Base-by-base conservation (phyloP, 345 rosid genomes). In the Salix dunnii region DNA sequence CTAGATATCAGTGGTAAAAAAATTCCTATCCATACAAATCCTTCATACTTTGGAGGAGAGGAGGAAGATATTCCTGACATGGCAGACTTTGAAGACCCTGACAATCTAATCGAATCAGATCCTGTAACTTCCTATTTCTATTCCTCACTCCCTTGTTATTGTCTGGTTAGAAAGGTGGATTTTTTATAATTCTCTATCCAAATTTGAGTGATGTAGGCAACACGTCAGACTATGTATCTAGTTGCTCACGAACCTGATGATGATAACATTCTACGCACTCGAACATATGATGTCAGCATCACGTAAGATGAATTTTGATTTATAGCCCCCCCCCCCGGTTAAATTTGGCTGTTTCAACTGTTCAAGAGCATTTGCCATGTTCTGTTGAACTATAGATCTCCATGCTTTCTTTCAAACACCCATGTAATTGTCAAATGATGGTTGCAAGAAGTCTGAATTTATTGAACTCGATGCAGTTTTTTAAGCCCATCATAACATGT, bases 281-380 rank as follows among this genome's bases (percentile, higher is more conserved):
- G 99, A 76, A 94, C 99, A 53, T 96, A 96, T 81, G 99, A 94
- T 89, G 86, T 96, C 82, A 96, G 94, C 93, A 96, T 96, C 82
- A 92, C 99, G 98, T 96, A 91, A 85, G 92, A 73, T 73, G 28
- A 69, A 33, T 72, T 27, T 28, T 68, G 31, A 53, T 77, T 16
- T n/a, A 58, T 23, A 17, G 68, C n/a, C n/a, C n/a, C n/a, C n/a
- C n/a, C n/a, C n/a, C n/a, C n/a, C n/a, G n/a, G n/a, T n/a, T 69
- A 0, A 43, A 46, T 72, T 30, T 48, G 20, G 27, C 20, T 31
- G 7, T 73, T 33, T n/a, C 3, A 7, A 31, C 51, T n/a, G n/a
- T 27, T 51, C 62, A 61, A 31, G 21, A 53, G 5, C 68, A 40
- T 69, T 46, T 6, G 2, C 25, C 20, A 33, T 7, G 11, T 46